Percentiles rank a stretch among this genome's conserved stretches.
Evolutionary conservation across 2,329 filamentous ascomycete species (phyloP).

Genomic region (Eutypa lata): DNA sequence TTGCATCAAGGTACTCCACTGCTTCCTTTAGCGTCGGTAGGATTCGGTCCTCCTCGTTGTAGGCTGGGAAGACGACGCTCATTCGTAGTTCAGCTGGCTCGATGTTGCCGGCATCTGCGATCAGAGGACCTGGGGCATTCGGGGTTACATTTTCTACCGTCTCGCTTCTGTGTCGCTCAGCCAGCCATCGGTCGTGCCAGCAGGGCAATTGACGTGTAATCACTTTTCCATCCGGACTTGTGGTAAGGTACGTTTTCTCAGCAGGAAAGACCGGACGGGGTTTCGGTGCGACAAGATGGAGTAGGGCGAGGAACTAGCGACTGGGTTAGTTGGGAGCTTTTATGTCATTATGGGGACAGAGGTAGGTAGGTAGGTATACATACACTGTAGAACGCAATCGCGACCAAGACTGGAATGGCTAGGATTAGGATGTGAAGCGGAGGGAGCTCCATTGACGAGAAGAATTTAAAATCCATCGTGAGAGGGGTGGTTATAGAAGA

Average conservation of each 20-base stretch:
- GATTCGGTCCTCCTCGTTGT: constrained; percentile 86
- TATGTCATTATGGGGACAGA: too few species aligned
- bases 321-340: constrained; percentile 8
- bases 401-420: constrained; percentile 30
- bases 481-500: neutral
- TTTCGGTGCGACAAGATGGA: constrained; percentile 75
- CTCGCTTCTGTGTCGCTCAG: constrained; percentile 53
- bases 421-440: constrained; percentile 38
- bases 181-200: constrained; percentile 79
- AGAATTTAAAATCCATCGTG: constrained; percentile 18
- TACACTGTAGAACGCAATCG: constrained; percentile 38
- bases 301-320: constrained; percentile 61
- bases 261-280: constrained; percentile 71
- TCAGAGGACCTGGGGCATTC: constrained; percentile 29
- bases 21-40: constrained; percentile 86
- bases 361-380: constrained; percentile 3
- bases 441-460: constrained; percentile 27
- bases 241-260: constrained; percentile 83
- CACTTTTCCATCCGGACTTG: constrained; percentile 61
- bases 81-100: constrained; percentile 79
- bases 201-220: constrained; percentile 64
- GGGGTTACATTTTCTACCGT: constrained; percentile 32
- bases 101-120: constrained; percentile 54
- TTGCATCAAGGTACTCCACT: constrained; percentile 75
- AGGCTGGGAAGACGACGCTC: constrained; percentile 90